A percentile compares a stretch with the other conserved stretches of the same genome.
Conservation (phyloP, 768 basidiomycete genomes). For the Lanmaoa pseudosensibilis region DNA sequence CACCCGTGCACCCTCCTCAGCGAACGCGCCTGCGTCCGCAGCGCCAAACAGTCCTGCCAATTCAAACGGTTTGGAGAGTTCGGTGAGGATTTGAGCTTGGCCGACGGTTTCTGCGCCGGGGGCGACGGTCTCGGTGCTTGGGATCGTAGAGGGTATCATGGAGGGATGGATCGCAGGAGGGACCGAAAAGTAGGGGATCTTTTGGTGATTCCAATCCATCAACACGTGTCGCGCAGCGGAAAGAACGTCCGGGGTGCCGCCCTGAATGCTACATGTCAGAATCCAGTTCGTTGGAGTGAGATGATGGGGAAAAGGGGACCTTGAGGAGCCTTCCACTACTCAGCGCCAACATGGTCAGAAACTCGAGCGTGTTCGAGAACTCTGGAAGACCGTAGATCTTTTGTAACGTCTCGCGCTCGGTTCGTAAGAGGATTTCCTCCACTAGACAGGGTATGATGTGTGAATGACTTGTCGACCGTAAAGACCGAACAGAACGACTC, state of each 20-base stretch:
- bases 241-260: slow-evolving; percentile 87
- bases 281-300: background rate
- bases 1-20: slow-evolving; percentile 13
- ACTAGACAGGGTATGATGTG: slow-evolving; percentile 45
- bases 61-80: slow-evolving; percentile 77
- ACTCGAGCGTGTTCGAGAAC: slow-evolving; percentile 71
- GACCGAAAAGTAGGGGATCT: slow-evolving; percentile 83
- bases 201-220: slow-evolving; percentile 94
- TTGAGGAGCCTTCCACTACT: slow-evolving; percentile 82
- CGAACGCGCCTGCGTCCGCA: slow-evolving; percentile 81
- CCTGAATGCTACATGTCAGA: slow-evolving; percentile 41
- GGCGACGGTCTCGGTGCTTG: slow-evolving; percentile 43
- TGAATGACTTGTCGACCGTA: background rate
- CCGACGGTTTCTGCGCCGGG: slow-evolving; percentile 80
- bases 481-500: slow-evolving; percentile 24
- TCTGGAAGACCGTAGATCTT: slow-evolving; percentile 85
- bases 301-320: slow-evolving; percentile 37
- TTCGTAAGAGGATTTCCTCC: slow-evolving; percentile 80
- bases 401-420: slow-evolving; percentile 66
- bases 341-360: slow-evolving; percentile 87
- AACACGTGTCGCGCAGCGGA: slow-evolving; percentile 80
- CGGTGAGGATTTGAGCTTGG: slow-evolving; percentile 72
- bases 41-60: slow-evolving; percentile 77
- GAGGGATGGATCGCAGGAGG: slow-evolving; percentile 83
- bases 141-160: slow-evolving; percentile 52